Percentiles rank a stretch among this genome's conserved stretches.
phyloP scores from a whole-genome alignment of 2,329 filamentous ascomycete species.

The Ceratocystis diversiconidia region DNA sequence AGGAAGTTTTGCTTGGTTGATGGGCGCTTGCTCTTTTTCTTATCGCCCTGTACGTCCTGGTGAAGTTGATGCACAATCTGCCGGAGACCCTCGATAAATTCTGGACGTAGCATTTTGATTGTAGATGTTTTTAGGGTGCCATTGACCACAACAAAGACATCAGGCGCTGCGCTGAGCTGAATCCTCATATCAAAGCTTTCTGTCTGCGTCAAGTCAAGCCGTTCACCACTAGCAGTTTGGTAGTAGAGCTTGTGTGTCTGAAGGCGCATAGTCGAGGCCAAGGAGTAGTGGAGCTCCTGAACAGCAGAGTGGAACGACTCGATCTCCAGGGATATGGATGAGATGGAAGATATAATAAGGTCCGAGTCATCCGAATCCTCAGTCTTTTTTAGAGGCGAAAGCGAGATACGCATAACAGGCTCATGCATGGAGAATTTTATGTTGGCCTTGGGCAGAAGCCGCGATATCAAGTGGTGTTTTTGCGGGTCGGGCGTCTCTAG shows the following conservation, averaged over 20 bases:
- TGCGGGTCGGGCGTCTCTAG: constrained; percentile 22
- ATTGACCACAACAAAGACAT: constrained; percentile 66
- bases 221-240: constrained; percentile 67
- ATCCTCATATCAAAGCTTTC: constrained; percentile 79
- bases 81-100: constrained; percentile 82
- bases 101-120: constrained; percentile 75
- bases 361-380: constrained; percentile 71
- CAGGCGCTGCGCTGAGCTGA: constrained; percentile 70
- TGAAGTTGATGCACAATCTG: constrained; percentile 80
- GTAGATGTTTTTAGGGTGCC: constrained; percentile 77
- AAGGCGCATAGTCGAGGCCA: constrained; percentile 68
- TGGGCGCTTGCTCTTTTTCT: constrained; percentile 31
- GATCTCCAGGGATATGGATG: constrained; percentile 80
- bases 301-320: constrained; percentile 89
- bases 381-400: constrained; percentile 59
- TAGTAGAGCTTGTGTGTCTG: constrained; percentile 88
- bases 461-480: constrained; percentile 59
- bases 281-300: constrained; percentile 72
- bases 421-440: constrained; percentile 96
- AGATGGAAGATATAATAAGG: constrained; percentile 86
- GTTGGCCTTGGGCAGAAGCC: constrained; percentile 82
- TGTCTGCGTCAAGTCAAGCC: constrained; percentile 75
- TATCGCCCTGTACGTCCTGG: constrained; percentile 43
- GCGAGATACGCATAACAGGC: constrained; percentile 76
- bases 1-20: constrained; percentile 53